Evolutionary conservation across 768 basidiomycete species (phyloP).

Genomic region (Hericium coralloides): DNA sequence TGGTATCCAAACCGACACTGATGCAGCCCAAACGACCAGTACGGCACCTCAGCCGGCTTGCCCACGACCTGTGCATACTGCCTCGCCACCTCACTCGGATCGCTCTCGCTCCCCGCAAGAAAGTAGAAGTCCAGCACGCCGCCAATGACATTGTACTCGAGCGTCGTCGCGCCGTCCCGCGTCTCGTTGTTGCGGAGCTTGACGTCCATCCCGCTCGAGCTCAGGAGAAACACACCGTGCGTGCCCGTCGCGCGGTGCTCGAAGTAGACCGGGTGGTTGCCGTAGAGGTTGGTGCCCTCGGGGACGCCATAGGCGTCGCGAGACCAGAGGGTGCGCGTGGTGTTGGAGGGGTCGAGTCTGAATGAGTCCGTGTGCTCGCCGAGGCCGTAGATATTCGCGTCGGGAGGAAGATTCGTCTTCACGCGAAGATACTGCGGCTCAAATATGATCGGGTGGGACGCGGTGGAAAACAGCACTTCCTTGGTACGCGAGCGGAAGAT

Average conservation of each 20-base stretch:
- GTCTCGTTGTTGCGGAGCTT: slow-evolving; percentile 36
- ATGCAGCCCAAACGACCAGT: slow-evolving; percentile 67
- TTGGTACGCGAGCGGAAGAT: slow-evolving; percentile 38
- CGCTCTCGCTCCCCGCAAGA: slow-evolving; percentile 52
- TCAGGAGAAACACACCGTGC: slow-evolving; percentile 62
- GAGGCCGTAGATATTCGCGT: slow-evolving; percentile 69
- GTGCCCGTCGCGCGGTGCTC: slow-evolving; percentile 57
- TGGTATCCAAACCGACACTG: slow-evolving; percentile 67
- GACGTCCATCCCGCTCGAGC: slow-evolving; percentile 72
- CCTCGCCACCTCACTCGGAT: slow-evolving; percentile 47
- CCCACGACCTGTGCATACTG: slow-evolving; percentile 68
- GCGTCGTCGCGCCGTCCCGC: slow-evolving; percentile 24
- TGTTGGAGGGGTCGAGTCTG: slow-evolving; percentile 38
- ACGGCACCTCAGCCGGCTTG: slow-evolving; percentile 60
- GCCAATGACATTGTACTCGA: slow-evolving; percentile 75
- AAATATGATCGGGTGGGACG: slow-evolving; percentile 55
- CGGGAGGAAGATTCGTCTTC: slow-evolving; percentile 47
- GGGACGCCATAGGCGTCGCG: slow-evolving; percentile 57
- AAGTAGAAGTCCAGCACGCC: slow-evolving; percentile 77
- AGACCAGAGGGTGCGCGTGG: slow-evolving; percentile 49
- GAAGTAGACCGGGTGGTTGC: slow-evolving; percentile 65
- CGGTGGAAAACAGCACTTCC: slow-evolving; percentile 56
- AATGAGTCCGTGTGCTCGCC: slow-evolving; percentile 68
- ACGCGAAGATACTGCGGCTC: slow-evolving; percentile 72
- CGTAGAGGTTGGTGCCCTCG: slow-evolving; percentile 54